A percentile compares a stretch with the other conserved stretches of the same genome.
phyloP scores from a whole-genome alignment of 1,284 basidiomycete species.

The Ceraceosorus guamensis region DNA sequence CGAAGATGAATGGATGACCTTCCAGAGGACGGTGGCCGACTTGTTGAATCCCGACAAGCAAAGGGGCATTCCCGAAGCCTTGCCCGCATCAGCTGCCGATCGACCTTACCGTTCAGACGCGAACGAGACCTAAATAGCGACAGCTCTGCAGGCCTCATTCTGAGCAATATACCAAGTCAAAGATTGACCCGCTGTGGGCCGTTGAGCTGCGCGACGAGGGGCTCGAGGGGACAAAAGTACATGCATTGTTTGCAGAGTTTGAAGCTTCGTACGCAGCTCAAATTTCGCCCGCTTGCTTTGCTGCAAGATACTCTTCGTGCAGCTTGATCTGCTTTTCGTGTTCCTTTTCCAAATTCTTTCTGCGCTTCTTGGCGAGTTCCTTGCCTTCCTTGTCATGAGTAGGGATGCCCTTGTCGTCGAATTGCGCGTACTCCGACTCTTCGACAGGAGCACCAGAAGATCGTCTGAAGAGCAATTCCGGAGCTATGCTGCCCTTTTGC shows the following conservation, averaged over 20 bases:
- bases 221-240: too few species aligned
- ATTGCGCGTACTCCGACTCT: slow-evolving; percentile 58
- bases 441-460: too few species aligned
- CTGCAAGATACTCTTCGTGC: slow-evolving; percentile 30
- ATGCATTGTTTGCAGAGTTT: too few species aligned
- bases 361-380: slow-evolving; percentile 72
- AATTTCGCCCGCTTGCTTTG: background rate
- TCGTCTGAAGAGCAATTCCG: slow-evolving; percentile 68
- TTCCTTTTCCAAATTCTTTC: slow-evolving; percentile 75
- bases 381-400: slow-evolving; percentile 73
- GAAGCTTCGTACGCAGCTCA: background rate
- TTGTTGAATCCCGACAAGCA: background rate
- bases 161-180: too few species aligned
- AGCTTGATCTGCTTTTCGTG: slow-evolving; percentile 59
- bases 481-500: slow-evolving; percentile 71
- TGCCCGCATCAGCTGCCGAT: too few species aligned
- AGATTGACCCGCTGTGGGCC: too few species aligned
- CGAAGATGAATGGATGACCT: slow-evolving; percentile 28
- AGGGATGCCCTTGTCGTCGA: slow-evolving; percentile 78
- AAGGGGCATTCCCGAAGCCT: too few species aligned
- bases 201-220: too few species aligned
- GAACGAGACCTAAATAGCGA: too few species aligned
- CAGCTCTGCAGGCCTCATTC: too few species aligned
- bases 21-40: slow-evolving; percentile 22
- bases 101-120: too few species aligned